Conservation (phyloP, 768 basidiomycete species). For the Leccinellum luteum region DNA sequence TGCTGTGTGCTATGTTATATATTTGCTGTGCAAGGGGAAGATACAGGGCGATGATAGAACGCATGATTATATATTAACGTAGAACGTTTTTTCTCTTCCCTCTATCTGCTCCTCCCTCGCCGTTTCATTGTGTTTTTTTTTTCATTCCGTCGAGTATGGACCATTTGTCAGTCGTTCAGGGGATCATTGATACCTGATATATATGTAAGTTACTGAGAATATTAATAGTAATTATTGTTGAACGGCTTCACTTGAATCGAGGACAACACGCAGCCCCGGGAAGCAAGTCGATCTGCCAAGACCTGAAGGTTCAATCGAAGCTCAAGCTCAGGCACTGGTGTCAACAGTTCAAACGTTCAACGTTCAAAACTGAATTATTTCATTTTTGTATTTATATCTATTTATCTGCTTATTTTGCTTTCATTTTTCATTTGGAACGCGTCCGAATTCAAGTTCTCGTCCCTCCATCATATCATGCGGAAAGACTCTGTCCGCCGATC, state of each 20-base stretch:
- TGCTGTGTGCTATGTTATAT: not conserved
- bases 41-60: constrained; percentile 5
- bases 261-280: not conserved
- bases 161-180: constrained; percentile 22
- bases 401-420: not conserved
- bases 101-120: not conserved
- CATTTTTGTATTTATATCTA: not conserved
- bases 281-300: not conserved
- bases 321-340: not conserved
- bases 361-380: not conserved
- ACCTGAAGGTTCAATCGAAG: not conserved
- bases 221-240: not conserved
- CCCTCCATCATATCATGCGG: not conserved
- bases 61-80: constrained; percentile 14
- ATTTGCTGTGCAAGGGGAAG: constrained; percentile 1
- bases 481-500: not conserved
- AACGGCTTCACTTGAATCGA: not conserved
- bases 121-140: not conserved
- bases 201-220: constrained; percentile 25
- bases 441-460: not conserved
- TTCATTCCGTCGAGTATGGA: constrained; percentile 27
- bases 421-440: not conserved
- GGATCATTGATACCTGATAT: constrained; percentile 24
- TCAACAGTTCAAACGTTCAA: too few relatives aligned
- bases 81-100: not conserved